Conservation (phyloP, 257 asterid species). For the Datura wrightii region DNA sequence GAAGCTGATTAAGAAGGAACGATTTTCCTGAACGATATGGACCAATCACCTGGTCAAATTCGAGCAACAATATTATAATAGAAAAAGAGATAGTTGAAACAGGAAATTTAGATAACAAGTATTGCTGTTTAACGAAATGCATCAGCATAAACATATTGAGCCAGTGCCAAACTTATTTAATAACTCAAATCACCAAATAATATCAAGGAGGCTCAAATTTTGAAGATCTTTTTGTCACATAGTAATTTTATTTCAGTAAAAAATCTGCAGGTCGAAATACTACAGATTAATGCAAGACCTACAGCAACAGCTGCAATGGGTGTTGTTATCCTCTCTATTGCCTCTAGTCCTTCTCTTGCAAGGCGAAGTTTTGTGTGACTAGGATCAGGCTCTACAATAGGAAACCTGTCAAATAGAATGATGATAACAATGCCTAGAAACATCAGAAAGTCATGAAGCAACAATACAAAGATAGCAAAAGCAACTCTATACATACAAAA, state of each 20-base stretch:
- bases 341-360: slow-evolving; percentile 86
- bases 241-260: neutral
- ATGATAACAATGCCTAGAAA: slow-evolving; percentile 18
- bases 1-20: slow-evolving; percentile 96
- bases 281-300: slow-evolving; percentile 46
- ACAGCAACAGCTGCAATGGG: slow-evolving; percentile 97
- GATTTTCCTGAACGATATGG: slow-evolving; percentile 99
- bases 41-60: slow-evolving; percentile 78
- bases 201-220: neutral
- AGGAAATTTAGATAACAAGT: neutral
- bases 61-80: slow-evolving; percentile 25
- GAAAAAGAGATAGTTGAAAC: neutral
- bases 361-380: slow-evolving; percentile 96
- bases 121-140: neutral
- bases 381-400: slow-evolving; percentile 92
- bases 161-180: neutral
- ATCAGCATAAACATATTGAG: neutral
- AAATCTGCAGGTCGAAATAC: neutral
- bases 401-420: slow-evolving; percentile 59
- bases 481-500: slow-evolving; percentile 17
- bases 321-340: slow-evolving; percentile 81
- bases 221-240: neutral
- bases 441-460: slow-evolving; percentile 26
- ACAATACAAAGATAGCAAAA: slow-evolving; percentile 24
- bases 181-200: neutral